phyloP scores from a whole-genome alignment of 768 basidiomycete genomes.

The Phlegmacium glaucopus region DNA sequence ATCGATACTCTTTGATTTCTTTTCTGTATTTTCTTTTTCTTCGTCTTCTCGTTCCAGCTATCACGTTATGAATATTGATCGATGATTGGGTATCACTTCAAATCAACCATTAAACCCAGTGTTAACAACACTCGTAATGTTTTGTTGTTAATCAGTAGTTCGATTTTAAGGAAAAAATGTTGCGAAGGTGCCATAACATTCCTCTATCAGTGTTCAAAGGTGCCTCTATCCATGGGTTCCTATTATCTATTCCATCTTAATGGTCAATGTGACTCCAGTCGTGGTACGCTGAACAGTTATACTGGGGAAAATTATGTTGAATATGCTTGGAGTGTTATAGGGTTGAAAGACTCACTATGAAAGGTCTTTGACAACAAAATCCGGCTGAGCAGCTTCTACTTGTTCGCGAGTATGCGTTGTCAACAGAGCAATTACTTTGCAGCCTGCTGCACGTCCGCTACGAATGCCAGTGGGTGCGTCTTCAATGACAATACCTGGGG shows the following conservation, averaged over 20 bases:
- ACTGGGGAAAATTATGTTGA: conserved; percentile 15
- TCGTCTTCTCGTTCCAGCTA: conserved; percentile 1
- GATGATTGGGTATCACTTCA: conserved; percentile 12
- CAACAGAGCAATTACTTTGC: conserved; percentile 77
- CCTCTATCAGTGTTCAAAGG: neutral
- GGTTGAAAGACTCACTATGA: conserved; percentile 45
- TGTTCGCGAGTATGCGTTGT: conserved; percentile 76
- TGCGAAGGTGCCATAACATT: too few species aligned
- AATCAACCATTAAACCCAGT: conserved; percentile 13
- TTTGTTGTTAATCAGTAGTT: too few species aligned
- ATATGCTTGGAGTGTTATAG: neutral
- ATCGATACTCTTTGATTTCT: conserved; percentile 6
- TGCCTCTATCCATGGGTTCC: neutral
- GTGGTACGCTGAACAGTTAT: conserved; percentile 30
- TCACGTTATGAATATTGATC: conserved; percentile 10
- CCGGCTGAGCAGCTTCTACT: conserved; percentile 58
- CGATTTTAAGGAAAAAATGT: too few species aligned
- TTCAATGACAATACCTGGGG: conserved; percentile 78
- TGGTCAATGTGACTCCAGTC: conserved; percentile 44
- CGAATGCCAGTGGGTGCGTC: conserved; percentile 86
- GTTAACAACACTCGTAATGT: too few species aligned
- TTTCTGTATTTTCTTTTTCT: neutral
- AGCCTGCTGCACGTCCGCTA: conserved; percentile 79
- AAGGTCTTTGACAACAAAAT: conserved; percentile 72
- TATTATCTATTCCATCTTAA: conserved; percentile 28